Evolutionary conservation across 139 green algal species (phyloP), one percentile per base, ranked within the genome.

Genomic region (Coccomyxa sp.): DNA sequence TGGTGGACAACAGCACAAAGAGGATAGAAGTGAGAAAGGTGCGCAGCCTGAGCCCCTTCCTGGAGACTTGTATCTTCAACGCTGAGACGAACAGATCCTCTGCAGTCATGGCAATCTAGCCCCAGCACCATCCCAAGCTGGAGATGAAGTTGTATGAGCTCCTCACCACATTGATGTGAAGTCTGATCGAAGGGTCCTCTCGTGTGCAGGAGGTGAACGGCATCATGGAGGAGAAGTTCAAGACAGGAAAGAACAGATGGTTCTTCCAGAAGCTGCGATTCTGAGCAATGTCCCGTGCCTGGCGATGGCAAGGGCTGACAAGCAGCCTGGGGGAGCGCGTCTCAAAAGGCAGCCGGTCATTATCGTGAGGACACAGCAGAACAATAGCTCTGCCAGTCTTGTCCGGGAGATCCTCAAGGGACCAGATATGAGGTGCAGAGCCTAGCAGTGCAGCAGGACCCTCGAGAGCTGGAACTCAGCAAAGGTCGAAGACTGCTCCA

Each of bases 231-330:
- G 97, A 99, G 85, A 96, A 97, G 89, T 99, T 99, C 91, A 98
- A 98, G 94, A 98, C 88, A 71, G 96, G 97, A 77, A 99, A 98
- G 92, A 98, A 97, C 91, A 88, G 95, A 77, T 99, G 96, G 97
- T 99, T 99, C 92, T 99, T 99, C 90, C 91, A 88, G 80, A 99
- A 99, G 93, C 91, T 99, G 33, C 84, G 91, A 4, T 99, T 99
- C 90, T 99, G 85, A 92, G 74, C 31, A 33, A 37, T 41, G 68
- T 10, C 24, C 70, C 44, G 44, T 58, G 44, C n/a, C n/a, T n/a
- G n/a, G n/a, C n/a, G n/a, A n/a, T n/a, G n/a, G n/a, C n/a, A n/a
- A n/a, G n/a, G n/a, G n/a, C n/a, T n/a, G n/a, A n/a, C n/a, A n/a
- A n/a, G n/a, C n/a, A n/a, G n/a, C n/a, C n/a, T n/a, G n/a, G n/a